Base-by-base conservation (phyloP, 345 rosid species). In the Crucihimalaya himalaica region DNA sequence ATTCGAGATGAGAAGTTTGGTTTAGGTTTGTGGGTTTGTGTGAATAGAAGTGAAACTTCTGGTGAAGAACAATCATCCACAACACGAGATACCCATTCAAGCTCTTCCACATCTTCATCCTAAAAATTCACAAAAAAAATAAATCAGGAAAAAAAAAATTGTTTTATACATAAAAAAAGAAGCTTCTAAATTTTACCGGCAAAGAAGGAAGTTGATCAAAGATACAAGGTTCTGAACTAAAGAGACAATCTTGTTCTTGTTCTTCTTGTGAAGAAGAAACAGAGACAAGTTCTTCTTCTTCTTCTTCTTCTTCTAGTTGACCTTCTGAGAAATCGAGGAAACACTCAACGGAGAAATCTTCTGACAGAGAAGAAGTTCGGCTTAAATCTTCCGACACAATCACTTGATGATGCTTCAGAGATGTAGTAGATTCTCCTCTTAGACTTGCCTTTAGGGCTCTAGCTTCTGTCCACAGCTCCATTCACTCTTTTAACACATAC, bases 91-190 rank as follows among this genome's bases (percentile, higher is more conserved):
- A 95, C 82, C 99, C 98, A 92, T 73, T 95, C 99, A 70, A 95
- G 79, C 62, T 92, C 97, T 79, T 83, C 89, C 83, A 92, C 91
- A 79, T 95, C 98, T 64, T 84, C 96, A 60, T 87, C 89, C 99
- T 95, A 39, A 50, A 29, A 31, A 29, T 50, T 45, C 19, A n/a
- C 8, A 15, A 42, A 7, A 8, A 40, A 13, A 73, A 58, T 32
- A 47, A 28, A 19, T 37, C 28, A 61, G 9, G 14, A 28, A 16
- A 60, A 5, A n/a, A 23, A 52, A 35, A 0, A 5, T 35, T 64
- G 0, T 50, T 48, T 20, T 19, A 47, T 16, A 20, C 31, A 28
- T 48, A 10, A 1, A 35, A 8, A 4, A 4, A 21, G 6, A 66
- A 14, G 1, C 10, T 60, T 20, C 0, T 15, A 56, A 47, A 42